Percentiles rank a stretch among this genome's conserved stretches.
Conservation (phyloP, 78 protist genomes). For the Dictyostelium capitatum region DNA sequence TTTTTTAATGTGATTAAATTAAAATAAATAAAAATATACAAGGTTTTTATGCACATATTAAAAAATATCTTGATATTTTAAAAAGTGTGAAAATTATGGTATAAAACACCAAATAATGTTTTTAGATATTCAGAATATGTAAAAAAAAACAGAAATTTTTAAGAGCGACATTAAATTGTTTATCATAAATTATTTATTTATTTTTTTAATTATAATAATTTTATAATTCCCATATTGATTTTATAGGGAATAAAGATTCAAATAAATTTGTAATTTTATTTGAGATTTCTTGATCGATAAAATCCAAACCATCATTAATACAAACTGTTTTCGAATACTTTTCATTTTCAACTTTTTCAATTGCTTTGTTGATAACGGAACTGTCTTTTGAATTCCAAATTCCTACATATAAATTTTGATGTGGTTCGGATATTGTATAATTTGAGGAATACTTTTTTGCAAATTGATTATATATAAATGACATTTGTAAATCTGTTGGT, state of each 20-base stretch:
- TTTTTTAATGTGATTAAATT: too few species aligned
- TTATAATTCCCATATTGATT: not conserved
- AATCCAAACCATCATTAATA: conserved; percentile 63
- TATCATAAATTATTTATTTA: too few species aligned
- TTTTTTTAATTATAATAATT: too few species aligned
- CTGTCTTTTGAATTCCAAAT: not conserved
- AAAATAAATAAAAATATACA: too few species aligned
- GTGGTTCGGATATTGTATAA: not conserved
- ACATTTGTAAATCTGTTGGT: conserved; percentile 24
- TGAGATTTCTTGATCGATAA: not conserved
- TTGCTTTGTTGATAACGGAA: not conserved
- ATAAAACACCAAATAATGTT: too few species aligned
- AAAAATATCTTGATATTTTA: too few species aligned
- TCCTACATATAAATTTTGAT: conserved; percentile 5
- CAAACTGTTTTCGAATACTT: conserved; percentile 46
- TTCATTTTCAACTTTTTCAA: not conserved
- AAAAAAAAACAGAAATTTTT: too few species aligned
- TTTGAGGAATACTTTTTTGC: conserved; percentile 4
- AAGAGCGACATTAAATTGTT: too few species aligned
- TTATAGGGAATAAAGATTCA: not conserved
- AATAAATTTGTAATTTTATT: not conserved
- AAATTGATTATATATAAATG: conserved; percentile 42
- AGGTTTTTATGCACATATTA: too few species aligned
- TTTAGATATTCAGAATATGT: too few species aligned
- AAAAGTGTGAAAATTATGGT: too few species aligned